Evolutionary conservation across 805 yeast species (phyloP).

Genomic region (Pichia eremophila): DNA sequence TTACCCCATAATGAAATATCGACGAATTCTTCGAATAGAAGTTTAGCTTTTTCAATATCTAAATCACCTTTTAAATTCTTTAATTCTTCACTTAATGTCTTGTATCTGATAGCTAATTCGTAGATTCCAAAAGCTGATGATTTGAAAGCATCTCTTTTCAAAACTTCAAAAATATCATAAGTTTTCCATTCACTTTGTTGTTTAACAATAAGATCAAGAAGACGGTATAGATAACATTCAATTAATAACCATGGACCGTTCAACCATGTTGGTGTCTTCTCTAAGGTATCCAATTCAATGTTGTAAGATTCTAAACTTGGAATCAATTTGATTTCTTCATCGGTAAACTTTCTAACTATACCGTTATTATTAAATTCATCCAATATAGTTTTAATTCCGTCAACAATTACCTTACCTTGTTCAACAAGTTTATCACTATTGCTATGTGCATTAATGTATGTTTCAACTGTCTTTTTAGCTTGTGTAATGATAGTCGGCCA

Average conservation of each 20-base stretch:
- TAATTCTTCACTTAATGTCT: slow-evolving; percentile 25
- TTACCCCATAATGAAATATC: slow-evolving; percentile 96
- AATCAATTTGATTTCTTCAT: slow-evolving; percentile 16
- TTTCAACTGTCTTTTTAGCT: slow-evolving; percentile 49
- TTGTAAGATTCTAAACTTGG: slow-evolving; percentile 51
- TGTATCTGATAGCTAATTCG: slow-evolving; percentile 66
- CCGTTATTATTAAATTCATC: slow-evolving; percentile 35
- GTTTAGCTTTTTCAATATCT: slow-evolving; percentile 35
- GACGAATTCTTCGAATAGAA: slow-evolving; percentile 71
- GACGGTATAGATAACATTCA: slow-evolving; percentile 79
- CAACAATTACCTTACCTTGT: slow-evolving; percentile 41
- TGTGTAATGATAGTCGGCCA: slow-evolving; percentile 81
- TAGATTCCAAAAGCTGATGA: slow-evolving; percentile 70
- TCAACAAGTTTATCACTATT: slow-evolving; percentile 16
- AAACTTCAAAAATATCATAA: slow-evolving; percentile 65
- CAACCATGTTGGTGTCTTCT: slow-evolving; percentile 49
- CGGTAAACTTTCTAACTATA: slow-evolving; percentile 33
- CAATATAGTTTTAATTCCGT: slow-evolving; percentile 34
- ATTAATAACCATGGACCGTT: slow-evolving; percentile 85
- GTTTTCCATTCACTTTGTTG: slow-evolving; percentile 34
- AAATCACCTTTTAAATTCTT: not conserved
- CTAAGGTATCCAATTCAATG: slow-evolving; percentile 33
- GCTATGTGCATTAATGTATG: slow-evolving; percentile 1
- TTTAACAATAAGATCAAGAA: slow-evolving; percentile 39
- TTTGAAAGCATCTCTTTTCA: slow-evolving; percentile 66